Evolutionary conservation across 1,284 basidiomycete species (phyloP), one percentile per base, ranked within the genome.

Genomic region (Caloboletus firmus): DNA sequence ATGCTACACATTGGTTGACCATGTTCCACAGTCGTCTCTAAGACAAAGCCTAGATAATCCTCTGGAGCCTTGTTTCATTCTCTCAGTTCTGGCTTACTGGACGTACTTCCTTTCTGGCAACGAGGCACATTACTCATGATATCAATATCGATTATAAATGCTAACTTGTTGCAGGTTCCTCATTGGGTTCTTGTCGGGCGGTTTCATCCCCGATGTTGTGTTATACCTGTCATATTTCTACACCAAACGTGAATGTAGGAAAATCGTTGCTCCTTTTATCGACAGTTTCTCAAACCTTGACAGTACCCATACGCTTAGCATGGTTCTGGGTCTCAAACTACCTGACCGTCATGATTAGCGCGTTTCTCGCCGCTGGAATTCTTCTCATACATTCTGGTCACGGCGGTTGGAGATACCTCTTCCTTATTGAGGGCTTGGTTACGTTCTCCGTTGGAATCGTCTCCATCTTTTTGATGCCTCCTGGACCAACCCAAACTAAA

Each of bases 191-290:
- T 59, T 76, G 28, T 72, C 76, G 63, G 75, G 76, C 31, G 76
- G 77, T 0, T 84, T 84, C 64, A 82, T 85, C 50, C 82, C 82
- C 0, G 84, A 87, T 56, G 66, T 84, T 10, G 81, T 88, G 32
- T 71, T 88, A 3, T 88, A 87, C 60, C 72, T 88, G 0, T 84
- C 82, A 2, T 87, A 88, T 64, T 89, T 79, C 64, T 88, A 87
- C 66, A 86, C 80, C 7, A 82, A 81, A 59, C 75, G 64, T 13
- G 83, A 87, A 66, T 72, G 77, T 76, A 58, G 60, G 73, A 45
- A 61, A 45, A 26, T 30, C 22, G 18, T 37, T 41, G 5, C 49
- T 35, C 22, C 45, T 45, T 22, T 49, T 31, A 31, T 32, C 22
- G 17, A 24, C 35, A n/a, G 20, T 37, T 12, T 45, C 30, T 22